These are phyloP conservation scores for Dothidotthia symphoricarpi DNA, from an alignment of 2,329 filamentous ascomycete species.

Conservation along the genomic window DNA sequence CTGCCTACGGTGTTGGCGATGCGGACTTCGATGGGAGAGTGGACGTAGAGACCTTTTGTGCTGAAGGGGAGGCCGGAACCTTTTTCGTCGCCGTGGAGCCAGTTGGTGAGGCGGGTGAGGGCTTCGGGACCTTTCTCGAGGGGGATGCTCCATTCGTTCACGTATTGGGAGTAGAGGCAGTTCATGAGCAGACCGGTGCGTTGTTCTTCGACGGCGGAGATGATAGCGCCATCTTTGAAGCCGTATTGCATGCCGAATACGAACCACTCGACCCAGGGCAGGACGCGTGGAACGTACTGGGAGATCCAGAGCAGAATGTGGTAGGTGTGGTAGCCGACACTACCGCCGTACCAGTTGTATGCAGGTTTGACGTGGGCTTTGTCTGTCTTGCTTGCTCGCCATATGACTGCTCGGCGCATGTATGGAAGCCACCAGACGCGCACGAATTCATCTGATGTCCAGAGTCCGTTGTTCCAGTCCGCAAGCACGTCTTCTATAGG, in stretches of 20 bases:
- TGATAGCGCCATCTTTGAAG: slow-evolving; percentile 68
- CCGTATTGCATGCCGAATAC: slow-evolving; percentile 98
- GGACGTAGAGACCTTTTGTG: slow-evolving; percentile 76
- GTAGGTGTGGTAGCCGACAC: slow-evolving; percentile 83
- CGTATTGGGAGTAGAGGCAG: slow-evolving; percentile 96
- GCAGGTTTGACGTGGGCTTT: slow-evolving; percentile 60
- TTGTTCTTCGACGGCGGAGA: slow-evolving; percentile 75
- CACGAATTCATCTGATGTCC: slow-evolving; percentile 84
- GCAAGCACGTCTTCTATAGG: slow-evolving; percentile 66
- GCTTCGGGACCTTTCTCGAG: slow-evolving; percentile 84
- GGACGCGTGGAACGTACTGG: slow-evolving; percentile 72
- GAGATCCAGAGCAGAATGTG: slow-evolving; percentile 83
- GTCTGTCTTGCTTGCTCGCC: slow-evolving; percentile 78
- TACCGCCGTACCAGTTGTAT: slow-evolving; percentile 75
- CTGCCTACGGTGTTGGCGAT: slow-evolving; percentile 66
- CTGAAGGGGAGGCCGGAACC: slow-evolving; percentile 73
- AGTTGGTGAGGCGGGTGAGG: slow-evolving; percentile 75
- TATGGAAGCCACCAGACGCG: slow-evolving; percentile 98
- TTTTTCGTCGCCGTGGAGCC: slow-evolving; percentile 76
- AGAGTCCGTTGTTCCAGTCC: slow-evolving; percentile 71
- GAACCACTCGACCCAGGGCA: slow-evolving; percentile 92
- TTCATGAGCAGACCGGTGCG: slow-evolving; percentile 87
- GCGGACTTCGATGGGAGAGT: slow-evolving; percentile 90
- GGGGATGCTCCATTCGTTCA: slow-evolving; percentile 97
- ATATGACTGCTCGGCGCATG: slow-evolving; percentile 80